These are phyloP conservation scores for Fusarium avenaceum DNA, from an alignment of 2,329 filamentous ascomycete species.

Conservation along the genomic window DNA sequence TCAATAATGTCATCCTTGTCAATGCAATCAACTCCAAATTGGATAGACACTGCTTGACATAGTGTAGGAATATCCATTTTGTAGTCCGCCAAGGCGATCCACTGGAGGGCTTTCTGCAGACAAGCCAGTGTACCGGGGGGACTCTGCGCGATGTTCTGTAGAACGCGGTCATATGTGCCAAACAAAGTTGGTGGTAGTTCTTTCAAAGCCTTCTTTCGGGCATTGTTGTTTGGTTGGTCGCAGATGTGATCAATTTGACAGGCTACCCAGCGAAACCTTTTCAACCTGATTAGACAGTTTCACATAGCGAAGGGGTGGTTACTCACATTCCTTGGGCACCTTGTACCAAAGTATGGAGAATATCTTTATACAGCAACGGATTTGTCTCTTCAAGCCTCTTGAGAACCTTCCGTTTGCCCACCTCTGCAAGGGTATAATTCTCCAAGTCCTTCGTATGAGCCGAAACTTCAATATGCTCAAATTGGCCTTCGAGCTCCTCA, in stretches of 20 bases:
- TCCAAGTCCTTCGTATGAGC: conserved; percentile 21
- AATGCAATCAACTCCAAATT: neutral
- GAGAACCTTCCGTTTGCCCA: neutral
- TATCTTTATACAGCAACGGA: conserved; percentile 6
- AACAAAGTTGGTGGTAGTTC: conserved; percentile 15
- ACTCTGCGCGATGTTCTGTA: conserved; percentile 1
- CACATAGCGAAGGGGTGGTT: too few species aligned
- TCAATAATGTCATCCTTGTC: conserved; percentile 10
- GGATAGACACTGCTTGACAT: conserved; percentile 26
- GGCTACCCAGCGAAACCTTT: conserved; percentile 29
- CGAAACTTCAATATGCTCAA: conserved; percentile 15
- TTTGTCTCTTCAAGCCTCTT: conserved; percentile 8
- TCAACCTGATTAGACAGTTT: too few species aligned
- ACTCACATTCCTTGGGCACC: conserved; percentile 20
- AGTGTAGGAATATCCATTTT: conserved; percentile 1
- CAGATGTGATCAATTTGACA: conserved; percentile 29
- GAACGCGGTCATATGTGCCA: conserved; percentile 16
- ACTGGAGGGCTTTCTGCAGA: conserved; percentile 6
- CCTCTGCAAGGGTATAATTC: conserved; percentile 10
- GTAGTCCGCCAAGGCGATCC: neutral
- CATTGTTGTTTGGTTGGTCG: conserved; percentile 4
- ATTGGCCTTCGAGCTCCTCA: neutral
- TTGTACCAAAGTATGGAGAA: neutral
- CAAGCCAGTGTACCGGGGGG: neutral
- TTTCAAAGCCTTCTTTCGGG: conserved; percentile 7